Evolutionary conservation across 2,329 filamentous ascomycete species (phyloP).

Genomic region (Drechslera avenae): DNA sequence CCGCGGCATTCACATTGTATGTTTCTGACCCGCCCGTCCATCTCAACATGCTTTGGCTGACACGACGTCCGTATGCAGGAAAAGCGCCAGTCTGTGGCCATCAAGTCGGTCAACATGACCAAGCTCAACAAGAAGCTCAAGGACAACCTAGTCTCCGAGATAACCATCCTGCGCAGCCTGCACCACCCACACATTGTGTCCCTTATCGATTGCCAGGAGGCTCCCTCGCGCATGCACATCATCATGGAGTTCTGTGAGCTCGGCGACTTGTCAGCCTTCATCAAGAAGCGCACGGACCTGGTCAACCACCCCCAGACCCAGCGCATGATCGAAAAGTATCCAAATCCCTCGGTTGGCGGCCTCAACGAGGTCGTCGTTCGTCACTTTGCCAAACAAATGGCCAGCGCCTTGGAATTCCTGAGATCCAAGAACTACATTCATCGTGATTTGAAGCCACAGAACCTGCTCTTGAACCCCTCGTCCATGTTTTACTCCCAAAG

Average conservation of each 20-base stretch:
- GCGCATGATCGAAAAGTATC: conserved; percentile 93
- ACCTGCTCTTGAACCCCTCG: conserved; percentile 86
- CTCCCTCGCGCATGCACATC: conserved; percentile 85
- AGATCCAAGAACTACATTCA: conserved; percentile 87
- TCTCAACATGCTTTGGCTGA: neutral
- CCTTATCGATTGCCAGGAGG: conserved; percentile 91
- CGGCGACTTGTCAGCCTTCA: conserved; percentile 91
- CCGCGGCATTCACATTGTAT: conserved; percentile 80
- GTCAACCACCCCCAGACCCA: conserved; percentile 78
- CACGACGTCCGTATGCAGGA: conserved; percentile 58
- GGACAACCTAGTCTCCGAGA: conserved; percentile 94
- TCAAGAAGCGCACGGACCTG: conserved; percentile 88
- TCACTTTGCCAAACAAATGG: conserved; percentile 93
- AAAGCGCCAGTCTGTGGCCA: conserved; percentile 81
- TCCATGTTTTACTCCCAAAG: conserved; percentile 67
- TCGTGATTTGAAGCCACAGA: conserved; percentile 96
- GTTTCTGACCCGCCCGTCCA: conserved; percentile 1
- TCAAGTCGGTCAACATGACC: conserved; percentile 92
- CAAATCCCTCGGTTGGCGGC: conserved; percentile 79
- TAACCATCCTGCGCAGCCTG: conserved; percentile 89
- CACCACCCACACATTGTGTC: conserved; percentile 97
- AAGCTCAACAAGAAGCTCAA: conserved; percentile 96
- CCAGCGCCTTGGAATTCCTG: conserved; percentile 89
- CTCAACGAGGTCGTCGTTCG: conserved; percentile 95
- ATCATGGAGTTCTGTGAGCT: conserved; percentile 99